Conservation (phyloP, 257 asterid species). For the Solanum arcanum region DNA sequence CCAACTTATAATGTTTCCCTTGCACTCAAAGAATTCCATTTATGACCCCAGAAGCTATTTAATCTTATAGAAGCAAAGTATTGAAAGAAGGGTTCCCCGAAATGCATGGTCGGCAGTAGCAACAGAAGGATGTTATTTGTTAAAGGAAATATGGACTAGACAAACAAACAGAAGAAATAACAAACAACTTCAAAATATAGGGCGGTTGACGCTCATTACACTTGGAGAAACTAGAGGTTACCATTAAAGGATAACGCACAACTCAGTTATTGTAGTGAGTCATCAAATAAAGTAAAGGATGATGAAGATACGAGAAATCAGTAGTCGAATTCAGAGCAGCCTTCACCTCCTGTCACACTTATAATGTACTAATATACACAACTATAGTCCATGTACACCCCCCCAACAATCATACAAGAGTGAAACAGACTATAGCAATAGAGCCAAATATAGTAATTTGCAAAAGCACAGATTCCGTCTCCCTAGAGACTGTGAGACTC, state of each 20-base stretch:
- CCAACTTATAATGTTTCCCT: not conserved
- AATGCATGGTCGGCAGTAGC: not conserved
- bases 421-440: not conserved
- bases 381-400: not conserved
- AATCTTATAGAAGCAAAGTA: not conserved
- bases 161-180: not conserved
- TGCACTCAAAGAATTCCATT: not conserved
- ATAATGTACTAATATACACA: not conserved
- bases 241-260: not conserved
- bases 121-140: not conserved
- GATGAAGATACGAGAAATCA: not conserved
- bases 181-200: not conserved
- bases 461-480: not conserved
- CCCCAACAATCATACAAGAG: not conserved
- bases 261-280: not conserved
- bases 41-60: not conserved
- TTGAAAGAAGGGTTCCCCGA: not conserved
- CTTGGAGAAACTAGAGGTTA: not conserved
- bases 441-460: not conserved
- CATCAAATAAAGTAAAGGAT: not conserved
- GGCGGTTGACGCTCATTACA: not conserved
- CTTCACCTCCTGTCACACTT: not conserved
- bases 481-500: not conserved
- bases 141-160: not conserved
- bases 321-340: not conserved